Evolutionary conservation across 176 grass and related monocot genomes (phyloP).

Genomic region (Musa beccarii): DNA sequence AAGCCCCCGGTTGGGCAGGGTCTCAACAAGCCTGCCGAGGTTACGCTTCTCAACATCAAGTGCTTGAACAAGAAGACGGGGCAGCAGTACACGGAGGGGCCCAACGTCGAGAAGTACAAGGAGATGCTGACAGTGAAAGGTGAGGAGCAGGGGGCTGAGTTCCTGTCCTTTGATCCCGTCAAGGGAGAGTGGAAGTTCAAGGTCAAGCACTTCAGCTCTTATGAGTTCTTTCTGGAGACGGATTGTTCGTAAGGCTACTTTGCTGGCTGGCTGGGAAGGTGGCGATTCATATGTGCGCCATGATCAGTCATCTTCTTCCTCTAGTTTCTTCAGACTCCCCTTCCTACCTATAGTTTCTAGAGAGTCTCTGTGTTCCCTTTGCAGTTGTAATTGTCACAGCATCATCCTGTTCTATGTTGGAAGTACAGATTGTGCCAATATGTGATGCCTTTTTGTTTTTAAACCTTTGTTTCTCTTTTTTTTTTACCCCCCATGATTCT

Average conservation of each 20-base stretch:
- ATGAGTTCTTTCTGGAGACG: not conserved
- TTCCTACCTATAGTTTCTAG: not conserved
- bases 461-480: not conserved
- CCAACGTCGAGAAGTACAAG: conserved; percentile 55
- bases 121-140: conserved; percentile 57
- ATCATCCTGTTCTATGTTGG: not conserved
- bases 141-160: conserved; percentile 61
- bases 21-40: conserved; percentile 71
- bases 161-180: conserved; percentile 44
- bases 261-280: not conserved
- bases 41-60: conserved; percentile 78
- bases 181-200: conserved; percentile 92
- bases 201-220: conserved; percentile 53
- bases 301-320: no score
- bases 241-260: not conserved
- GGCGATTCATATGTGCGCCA: not conserved
- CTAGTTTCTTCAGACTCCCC: no score
- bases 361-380: not conserved
- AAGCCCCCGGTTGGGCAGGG: conserved; percentile 73
- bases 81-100: conserved; percentile 31
- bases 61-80: conserved; percentile 68
- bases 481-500: not conserved
- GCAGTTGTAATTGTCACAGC: not conserved
- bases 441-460: not conserved
- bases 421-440: not conserved